These are phyloP conservation scores for Didymella arachidicola DNA, from an alignment of 2,329 filamentous ascomycete species.

Conservation along the genomic window DNA sequence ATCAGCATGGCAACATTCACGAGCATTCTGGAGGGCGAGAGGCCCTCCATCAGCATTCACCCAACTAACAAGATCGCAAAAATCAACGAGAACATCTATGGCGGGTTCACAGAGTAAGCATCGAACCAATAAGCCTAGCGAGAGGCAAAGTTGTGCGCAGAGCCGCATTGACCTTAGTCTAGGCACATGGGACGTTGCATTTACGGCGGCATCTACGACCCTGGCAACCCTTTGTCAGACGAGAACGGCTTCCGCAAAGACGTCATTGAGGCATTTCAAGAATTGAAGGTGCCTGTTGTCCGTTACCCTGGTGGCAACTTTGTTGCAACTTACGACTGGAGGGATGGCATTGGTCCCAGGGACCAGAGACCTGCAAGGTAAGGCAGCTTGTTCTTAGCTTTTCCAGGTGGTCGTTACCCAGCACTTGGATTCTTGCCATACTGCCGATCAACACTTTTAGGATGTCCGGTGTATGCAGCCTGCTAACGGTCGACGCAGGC, in stretches of 20 bases:
- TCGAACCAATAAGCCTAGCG: slow-evolving; percentile 10
- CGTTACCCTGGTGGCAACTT: slow-evolving; percentile 87
- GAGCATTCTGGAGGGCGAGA: slow-evolving; percentile 67
- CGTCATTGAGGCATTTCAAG: slow-evolving; percentile 75
- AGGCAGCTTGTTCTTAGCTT: slow-evolving; percentile 8
- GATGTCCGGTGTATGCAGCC: slow-evolving; percentile 8
- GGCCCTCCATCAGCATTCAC: slow-evolving; percentile 71
- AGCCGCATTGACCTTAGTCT: slow-evolving; percentile 33
- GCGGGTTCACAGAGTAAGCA: slow-evolving; percentile 81
- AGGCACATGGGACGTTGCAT: slow-evolving; percentile 91
- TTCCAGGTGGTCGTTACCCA: background rate
- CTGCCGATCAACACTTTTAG: slow-evolving; percentile 2
- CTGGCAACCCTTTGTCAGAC: slow-evolving; percentile 75
- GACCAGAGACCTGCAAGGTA: slow-evolving; percentile 69
- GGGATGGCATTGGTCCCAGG: slow-evolving; percentile 78
- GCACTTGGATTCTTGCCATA: background rate
- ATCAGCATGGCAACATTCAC: slow-evolving; percentile 75
- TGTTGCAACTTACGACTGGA: slow-evolving; percentile 84
- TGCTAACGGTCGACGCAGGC: slow-evolving; percentile 52
- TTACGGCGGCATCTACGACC: slow-evolving; percentile 86
- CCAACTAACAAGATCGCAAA: slow-evolving; percentile 70
- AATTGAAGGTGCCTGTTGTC: slow-evolving; percentile 78
- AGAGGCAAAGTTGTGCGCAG: slow-evolving; percentile 13
- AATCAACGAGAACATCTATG: slow-evolving; percentile 83
- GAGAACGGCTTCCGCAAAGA: slow-evolving; percentile 74